Evolutionary conservation across 1,139 yeast genomes (phyloP), one percentile per base, ranked within the genome.

Genomic region (Suhomyces anneliseae): DNA sequence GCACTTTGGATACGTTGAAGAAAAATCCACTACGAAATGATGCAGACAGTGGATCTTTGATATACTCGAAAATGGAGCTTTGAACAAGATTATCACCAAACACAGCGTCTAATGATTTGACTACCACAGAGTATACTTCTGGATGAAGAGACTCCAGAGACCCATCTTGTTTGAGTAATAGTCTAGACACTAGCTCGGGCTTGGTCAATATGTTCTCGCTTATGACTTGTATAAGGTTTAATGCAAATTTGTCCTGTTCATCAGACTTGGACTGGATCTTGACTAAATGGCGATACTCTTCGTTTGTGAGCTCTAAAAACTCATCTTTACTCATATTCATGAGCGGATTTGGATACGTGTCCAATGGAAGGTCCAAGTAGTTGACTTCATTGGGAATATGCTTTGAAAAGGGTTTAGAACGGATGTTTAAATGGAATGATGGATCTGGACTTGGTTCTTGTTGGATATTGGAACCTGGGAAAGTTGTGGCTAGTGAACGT

Each of bases 261-360:
- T 59, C 54, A 2, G 57, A 38, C 9, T 53, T 59, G 51, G 62
- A 62, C 0, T 70, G 69, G n/a, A 70, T 56, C 6, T 50, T 47
- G 4, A 62, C 46, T 10, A 72, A 55, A 49, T 69, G 67, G 15
- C 45, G 40, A 45, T 66, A 65, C 31, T 68, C 68, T 7, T 50
- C 41, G 7, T 46, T 46, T 9, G 54, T 51, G n/a, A 74, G 59
- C 0, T 42, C 42, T 10, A 60, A 29, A 1, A 74, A 52, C 36
- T 69, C 65, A 0, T 56, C 57, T 44, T 65, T 63, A 9, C 59
- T 40, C 68, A 71, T 63, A 10, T 56, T 47, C 42, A 60, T 64
- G 31, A 74, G 56, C 4, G 79, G 78, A 44, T 72, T 72, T 7
- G 72, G 70, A 47, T 56, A 60, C 0, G 66, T 54, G 42, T 65